Conservation (phyloP, 2,329 filamentous ascomycete genomes). For the Alternaria ventricosa region DNA sequence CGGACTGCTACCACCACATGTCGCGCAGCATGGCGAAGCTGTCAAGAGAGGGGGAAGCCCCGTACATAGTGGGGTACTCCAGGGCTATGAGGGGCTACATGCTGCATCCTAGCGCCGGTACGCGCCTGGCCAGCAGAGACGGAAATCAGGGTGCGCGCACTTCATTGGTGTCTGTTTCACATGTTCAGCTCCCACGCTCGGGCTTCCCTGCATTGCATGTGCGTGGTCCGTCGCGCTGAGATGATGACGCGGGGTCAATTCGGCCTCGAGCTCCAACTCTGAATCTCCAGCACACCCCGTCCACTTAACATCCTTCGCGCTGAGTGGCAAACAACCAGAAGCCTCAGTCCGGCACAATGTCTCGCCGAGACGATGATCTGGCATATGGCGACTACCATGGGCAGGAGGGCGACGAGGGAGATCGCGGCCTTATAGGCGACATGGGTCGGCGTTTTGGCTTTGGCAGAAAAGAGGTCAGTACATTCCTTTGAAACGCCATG, state of each 20-base stretch:
- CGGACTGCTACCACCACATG: neutral
- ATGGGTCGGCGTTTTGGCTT: constrained; percentile 56
- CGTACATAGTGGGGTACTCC: neutral
- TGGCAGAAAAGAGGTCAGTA: constrained; percentile 41
- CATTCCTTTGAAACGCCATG: constrained; percentile 21
- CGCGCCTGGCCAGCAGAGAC: neutral
- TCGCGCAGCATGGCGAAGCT: neutral
- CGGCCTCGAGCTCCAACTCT: constrained; percentile 10
- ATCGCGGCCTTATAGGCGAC: constrained; percentile 61
- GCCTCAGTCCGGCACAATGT: constrained; percentile 35
- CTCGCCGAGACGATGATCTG: constrained; percentile 57
- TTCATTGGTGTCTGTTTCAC: constrained; percentile 1
- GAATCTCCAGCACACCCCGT: constrained; percentile 6
- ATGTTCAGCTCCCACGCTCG: constrained; percentile 5
- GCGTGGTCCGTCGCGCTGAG: constrained; percentile 16
- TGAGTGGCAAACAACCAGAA: constrained; percentile 2
- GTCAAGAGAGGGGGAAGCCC: constrained; percentile 1
- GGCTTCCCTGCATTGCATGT: constrained; percentile 3
- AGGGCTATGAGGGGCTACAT: neutral
- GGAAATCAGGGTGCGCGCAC: neutral
- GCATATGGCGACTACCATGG: constrained; percentile 62
- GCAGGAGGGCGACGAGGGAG: constrained; percentile 48
- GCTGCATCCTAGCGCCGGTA: neutral
- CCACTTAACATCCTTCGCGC: neutral
- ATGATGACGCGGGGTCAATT: constrained; percentile 27